A percentile compares a stretch with the other conserved stretches of the same genome.
These are phyloP conservation scores for Hypomontagnella submonticulosa DNA, from an alignment of 495 filamentous ascomycete genomes.

Conservation along the genomic window DNA sequence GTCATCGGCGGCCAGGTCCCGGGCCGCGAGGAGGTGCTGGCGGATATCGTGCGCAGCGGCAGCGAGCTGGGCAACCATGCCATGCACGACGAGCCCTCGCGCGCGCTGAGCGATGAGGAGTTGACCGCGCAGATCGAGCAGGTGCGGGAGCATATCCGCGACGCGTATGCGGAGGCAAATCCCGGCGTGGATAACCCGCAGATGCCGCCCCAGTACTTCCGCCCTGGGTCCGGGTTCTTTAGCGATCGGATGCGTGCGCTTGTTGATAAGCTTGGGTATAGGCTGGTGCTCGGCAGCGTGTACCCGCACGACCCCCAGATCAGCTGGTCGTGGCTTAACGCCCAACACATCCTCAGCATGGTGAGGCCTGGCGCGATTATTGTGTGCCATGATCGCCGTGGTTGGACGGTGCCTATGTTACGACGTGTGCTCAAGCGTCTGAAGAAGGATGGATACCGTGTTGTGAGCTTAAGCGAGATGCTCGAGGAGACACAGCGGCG, in stretches of 20 bases:
- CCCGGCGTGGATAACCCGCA: slow-evolving; percentile 26
- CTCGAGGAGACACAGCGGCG: slow-evolving; percentile 52
- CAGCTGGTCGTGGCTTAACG: slow-evolving; percentile 71
- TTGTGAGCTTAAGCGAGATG: slow-evolving; percentile 74
- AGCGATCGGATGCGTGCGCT: slow-evolving; percentile 70
- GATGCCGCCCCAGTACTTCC: slow-evolving; percentile 68
- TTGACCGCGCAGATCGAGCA: slow-evolving; percentile 55
- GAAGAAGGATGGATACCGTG: slow-evolving; percentile 70
- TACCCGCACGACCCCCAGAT: slow-evolving; percentile 91
- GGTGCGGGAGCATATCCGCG: slow-evolving; percentile 62
- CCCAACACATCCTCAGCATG: slow-evolving; percentile 83
- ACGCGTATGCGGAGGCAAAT: slow-evolving; percentile 62
- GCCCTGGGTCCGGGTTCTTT: slow-evolving; percentile 85
- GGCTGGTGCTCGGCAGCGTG: slow-evolving; percentile 79
- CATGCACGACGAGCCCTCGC: slow-evolving; percentile 81
- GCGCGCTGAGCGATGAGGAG: slow-evolving; percentile 55
- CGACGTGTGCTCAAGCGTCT: slow-evolving; percentile 75
- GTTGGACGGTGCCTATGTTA: slow-evolving; percentile 83
- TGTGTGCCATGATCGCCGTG: slow-evolving; percentile 82
- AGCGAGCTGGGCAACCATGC: slow-evolving; percentile 87
- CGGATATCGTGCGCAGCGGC: slow-evolving; percentile 69
- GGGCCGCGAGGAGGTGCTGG: slow-evolving; percentile 67
- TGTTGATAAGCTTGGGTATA: slow-evolving; percentile 66
- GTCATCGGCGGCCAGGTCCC: slow-evolving; percentile 79
- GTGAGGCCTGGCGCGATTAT: slow-evolving; percentile 78